Evolutionary conservation across 31 red algal species (phyloP), one percentile per base, ranked within the genome.

Genomic region (Asparagopsis taxiformis): DNA sequence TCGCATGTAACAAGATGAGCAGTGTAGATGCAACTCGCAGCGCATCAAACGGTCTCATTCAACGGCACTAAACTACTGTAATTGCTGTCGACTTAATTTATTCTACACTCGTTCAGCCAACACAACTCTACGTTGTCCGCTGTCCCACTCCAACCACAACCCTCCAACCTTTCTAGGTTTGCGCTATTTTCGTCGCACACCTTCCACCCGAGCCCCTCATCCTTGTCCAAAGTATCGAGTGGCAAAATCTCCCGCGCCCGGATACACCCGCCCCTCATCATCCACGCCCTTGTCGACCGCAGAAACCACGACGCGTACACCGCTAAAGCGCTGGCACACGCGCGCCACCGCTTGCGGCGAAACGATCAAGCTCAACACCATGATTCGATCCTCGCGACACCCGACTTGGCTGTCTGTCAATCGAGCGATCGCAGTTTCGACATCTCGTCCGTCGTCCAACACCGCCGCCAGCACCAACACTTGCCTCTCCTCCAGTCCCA

Each of bases 141-240:
- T n/a, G n/a, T n/a, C n/a, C n/a, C n/a, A n/a, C n/a, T n/a, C n/a
- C n/a, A n/a, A n/a, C n/a, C n/a, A n/a, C n/a, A n/a, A n/a, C n/a
- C n/a, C n/a, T n/a, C n/a, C n/a, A n/a, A n/a, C n/a, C n/a, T n/a
- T n/a, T n/a, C n/a, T n/a, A n/a, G n/a, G n/a, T n/a, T n/a, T n/a
- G n/a, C n/a, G n/a, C n/a, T n/a, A n/a, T n/a, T n/a, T n/a, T n/a
- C n/a, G n/a, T n/a, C n/a, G n/a, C n/a, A n/a, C n/a, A n/a, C n/a
- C n/a, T n/a, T n/a, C n/a, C n/a, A n/a, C n/a, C n/a, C n/a, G n/a
- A n/a, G n/a, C n/a, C n/a, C n/a, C n/a, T n/a, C n/a, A n/a, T n/a
- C n/a, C n/a, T n/a, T n/a, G n/a, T 32, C 95, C 95, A 72, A 83
- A 98, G 58, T 98, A 98, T 37, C 95, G 77, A 29, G 65, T 86